These are phyloP conservation scores for Evansstolkia leycettana DNA, from an alignment of 495 filamentous ascomycete genomes.

Conservation along the genomic window DNA sequence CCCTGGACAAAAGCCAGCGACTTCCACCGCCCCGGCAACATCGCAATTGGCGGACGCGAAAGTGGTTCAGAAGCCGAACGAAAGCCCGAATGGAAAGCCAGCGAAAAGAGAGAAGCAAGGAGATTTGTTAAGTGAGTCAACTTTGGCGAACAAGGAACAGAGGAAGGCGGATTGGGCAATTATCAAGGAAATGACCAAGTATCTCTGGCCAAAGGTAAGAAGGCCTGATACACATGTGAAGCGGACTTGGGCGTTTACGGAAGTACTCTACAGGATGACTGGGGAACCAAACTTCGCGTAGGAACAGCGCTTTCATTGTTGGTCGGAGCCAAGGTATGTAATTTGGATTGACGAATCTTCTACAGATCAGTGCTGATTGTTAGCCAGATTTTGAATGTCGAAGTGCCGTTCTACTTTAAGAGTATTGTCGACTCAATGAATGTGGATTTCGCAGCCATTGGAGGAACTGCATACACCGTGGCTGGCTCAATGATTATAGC, in stretches of 20 bases:
- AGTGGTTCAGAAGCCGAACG: conserved; percentile 11
- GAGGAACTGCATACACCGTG: conserved; percentile 76
- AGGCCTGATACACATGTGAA: not conserved
- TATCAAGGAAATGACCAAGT: conserved; percentile 91
- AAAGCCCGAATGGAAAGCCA: conserved; percentile 15
- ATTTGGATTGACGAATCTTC: not conserved
- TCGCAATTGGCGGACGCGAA: conserved; percentile 11
- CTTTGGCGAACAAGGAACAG: conserved; percentile 63
- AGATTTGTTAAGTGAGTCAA: conserved; percentile 42
- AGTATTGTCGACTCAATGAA: conserved; percentile 96
- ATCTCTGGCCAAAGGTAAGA: conserved; percentile 92
- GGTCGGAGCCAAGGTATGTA: conserved; percentile 66
- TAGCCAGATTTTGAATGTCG: conserved; percentile 72
- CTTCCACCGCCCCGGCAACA: conserved; percentile 4
- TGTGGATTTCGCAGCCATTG: conserved; percentile 70
- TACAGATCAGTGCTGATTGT: not conserved
- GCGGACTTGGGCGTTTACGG: conserved; percentile 4
- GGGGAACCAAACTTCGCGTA: conserved; percentile 74
- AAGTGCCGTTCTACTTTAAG: conserved; percentile 98
- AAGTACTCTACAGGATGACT: conserved; percentile 41
- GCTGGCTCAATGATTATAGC: conserved; percentile 88
- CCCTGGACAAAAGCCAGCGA: conserved; percentile 6
- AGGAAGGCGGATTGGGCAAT: conserved; percentile 97
- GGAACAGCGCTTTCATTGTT: conserved; percentile 68
- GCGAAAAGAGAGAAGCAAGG: conserved; percentile 26